Evolutionary conservation across 2,329 filamentous ascomycete species (phyloP).

Genomic region (Sarocladiaceae sp.): DNA sequence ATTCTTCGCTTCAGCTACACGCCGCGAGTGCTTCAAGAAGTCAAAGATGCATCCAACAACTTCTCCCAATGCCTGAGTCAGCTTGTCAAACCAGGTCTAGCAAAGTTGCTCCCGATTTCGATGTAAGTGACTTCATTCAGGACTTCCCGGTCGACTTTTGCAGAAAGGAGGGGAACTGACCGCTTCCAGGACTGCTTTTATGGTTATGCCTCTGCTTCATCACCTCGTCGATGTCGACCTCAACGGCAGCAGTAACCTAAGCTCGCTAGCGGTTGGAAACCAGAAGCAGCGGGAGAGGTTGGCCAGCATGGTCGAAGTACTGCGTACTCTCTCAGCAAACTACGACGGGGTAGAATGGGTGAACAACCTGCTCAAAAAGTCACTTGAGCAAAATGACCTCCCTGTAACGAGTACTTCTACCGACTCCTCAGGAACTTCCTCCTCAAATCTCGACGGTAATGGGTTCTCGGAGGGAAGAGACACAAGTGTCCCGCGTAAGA

Average conservation of each 20-base stretch:
- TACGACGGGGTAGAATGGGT: constrained; percentile 3
- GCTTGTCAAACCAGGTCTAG: constrained; percentile 1
- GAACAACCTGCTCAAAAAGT: neutral
- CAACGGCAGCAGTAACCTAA: neutral
- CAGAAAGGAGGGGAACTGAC: neutral
- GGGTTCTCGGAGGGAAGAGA: neutral
- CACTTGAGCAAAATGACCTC: neutral
- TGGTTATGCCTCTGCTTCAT: constrained; percentile 5
- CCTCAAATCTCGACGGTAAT: neutral
- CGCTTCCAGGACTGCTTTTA: neutral
- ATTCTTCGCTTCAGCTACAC: constrained; percentile 2
- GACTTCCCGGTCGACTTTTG: neutral
- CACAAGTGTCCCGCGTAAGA: neutral
- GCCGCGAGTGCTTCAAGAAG: neutral
- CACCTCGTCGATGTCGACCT: constrained; percentile 12
- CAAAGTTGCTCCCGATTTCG: neutral
- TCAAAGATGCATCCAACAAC: constrained; percentile 1
- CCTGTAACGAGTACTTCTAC: too few relatives aligned
- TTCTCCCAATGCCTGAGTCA: neutral
- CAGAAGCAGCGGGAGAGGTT: constrained; percentile 4
- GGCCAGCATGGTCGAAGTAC: neutral
- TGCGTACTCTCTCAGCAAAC: neutral
- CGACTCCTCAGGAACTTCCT: neutral
- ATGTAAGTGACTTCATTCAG: neutral
- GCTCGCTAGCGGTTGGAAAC: neutral